Evolutionary conservation across 2,329 filamentous ascomycete species (phyloP).

Genomic region (Blastomyces emzantsi): DNA sequence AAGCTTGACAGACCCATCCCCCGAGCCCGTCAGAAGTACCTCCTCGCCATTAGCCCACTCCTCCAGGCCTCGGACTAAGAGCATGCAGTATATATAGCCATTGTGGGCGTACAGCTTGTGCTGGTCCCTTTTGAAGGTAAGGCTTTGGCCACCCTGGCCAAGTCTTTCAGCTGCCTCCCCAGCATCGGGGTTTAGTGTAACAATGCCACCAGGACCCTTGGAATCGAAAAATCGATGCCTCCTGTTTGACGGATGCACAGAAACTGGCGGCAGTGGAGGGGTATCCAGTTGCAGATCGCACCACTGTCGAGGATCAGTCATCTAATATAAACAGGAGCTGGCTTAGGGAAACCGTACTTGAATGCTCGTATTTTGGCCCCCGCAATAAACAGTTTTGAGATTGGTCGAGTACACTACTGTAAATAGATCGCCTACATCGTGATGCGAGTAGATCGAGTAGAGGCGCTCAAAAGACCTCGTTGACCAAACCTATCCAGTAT

Average conservation of each 20-base stretch:
- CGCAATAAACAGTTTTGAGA: constrained; percentile 76
- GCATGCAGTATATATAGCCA: constrained; percentile 95
- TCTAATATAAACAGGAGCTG: not conserved
- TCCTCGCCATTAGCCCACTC: constrained; percentile 61
- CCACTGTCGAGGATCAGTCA: constrained; percentile 49
- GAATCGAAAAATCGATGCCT: constrained; percentile 93
- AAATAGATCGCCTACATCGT: constrained; percentile 93
- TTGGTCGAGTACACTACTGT: constrained; percentile 80
- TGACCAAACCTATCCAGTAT: constrained; percentile 59
- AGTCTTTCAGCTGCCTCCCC: constrained; percentile 42
- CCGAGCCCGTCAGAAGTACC: constrained; percentile 80
- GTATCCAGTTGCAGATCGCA: constrained; percentile 60
- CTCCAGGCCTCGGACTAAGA: constrained; percentile 66
- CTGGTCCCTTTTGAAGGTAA: constrained; percentile 74
- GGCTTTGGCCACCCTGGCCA: constrained; percentile 51
- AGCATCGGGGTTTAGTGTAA: constrained; percentile 62
- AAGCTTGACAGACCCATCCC: constrained; percentile 90
- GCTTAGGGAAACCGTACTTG: constrained; percentile 42
- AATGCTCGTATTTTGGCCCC: constrained; percentile 88
- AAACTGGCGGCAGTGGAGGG: constrained; percentile 53
- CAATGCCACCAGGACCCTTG: constrained; percentile 69
- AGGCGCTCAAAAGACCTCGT: constrained; percentile 64
- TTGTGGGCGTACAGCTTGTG: constrained; percentile 86
- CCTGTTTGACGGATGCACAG: constrained; percentile 63
- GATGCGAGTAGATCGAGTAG: constrained; percentile 85